Base-by-base conservation (phyloP, 177 flowering plant genomes). In the Telopea speciosissima region DNA sequence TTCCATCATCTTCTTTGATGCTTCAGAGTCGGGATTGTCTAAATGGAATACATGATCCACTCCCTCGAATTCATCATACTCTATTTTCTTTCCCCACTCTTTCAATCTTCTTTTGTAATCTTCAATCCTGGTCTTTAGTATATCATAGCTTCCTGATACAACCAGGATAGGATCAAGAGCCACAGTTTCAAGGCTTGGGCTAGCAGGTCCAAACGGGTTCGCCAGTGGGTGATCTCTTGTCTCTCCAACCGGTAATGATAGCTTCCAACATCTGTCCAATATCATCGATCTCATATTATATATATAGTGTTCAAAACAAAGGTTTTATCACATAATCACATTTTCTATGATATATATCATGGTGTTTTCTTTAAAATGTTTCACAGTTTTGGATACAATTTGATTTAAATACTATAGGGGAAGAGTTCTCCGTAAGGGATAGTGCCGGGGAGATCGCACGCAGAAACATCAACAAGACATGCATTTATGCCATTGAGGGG, bases 11-110 rank as follows among this genome's bases (percentile, higher is more conserved):
- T 71, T 22, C 9, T 75, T 40, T 13, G 79, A 62, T 1, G 59
- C 70, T 42, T 85, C 63, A 0, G 90, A 83, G 70, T 60, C 73
- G 1, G 88, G n/a, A n/a, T n/a, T n/a, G n/a, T n/a, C n/a, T n/a
- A n/a, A 75, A 68, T 81, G 80, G 75, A 87, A 89, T 0, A 90
- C 90, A 69, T 89, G 93, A 62, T 87, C 64, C 65, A 77, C n/a
- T 19, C 83, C 89, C 60, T 80, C 76, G 72, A 81, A 84, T 66
- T 83, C 90, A 0, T 83, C 77, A 8, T 85, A 88, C n/a, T 76
- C 68, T 4, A 85, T 56, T 8, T 84, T 71, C 77, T 88, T 88
- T 3, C 83, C 82, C 71, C 83, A 14, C 9, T 78, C 75, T 71
- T 79, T 81, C 13, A 88, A 25, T 65, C 67, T 89, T 42, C 1